Base-by-base conservation (phyloP, 1,284 basidiomycete genomes). In the Malassezia cuniculi region DNA sequence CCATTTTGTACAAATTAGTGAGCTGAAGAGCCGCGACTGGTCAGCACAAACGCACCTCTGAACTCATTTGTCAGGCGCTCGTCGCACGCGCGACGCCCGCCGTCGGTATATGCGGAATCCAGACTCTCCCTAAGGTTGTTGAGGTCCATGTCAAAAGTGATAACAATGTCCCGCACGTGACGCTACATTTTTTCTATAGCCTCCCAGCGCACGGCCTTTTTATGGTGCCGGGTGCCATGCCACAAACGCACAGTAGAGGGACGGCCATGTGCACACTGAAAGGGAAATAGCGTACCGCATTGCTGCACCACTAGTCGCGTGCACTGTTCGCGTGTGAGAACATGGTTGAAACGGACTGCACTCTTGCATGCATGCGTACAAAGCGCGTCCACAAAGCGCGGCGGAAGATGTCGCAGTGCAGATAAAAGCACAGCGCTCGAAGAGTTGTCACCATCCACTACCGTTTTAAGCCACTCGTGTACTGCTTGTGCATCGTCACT, bases 251-350 rank as follows among this genome's bases (percentile, higher is more conserved):
- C n/a, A n/a, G n/a, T n/a, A n/a, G n/a, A n/a, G n/a, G n/a, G n/a
- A n/a, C 70, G 47, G 0, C 87, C 89, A 69, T 95, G 89, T 12
- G 89, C 89, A 69, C 89, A 95, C 60, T 83, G 82, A 68, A 90
- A 93, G 1, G 89, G 87, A 54, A 84, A 80, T 3, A 75, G 72
- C 1, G 84, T 83, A 42, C 74, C 62, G 3, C 78, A 73, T 16
- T 94, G 72, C 50, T 78, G 74, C 5, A 60, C 52, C 25, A 94
- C 71, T 27, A 95, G 74, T 20, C 73, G 72, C 51, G 74, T 63
- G 63, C 83, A 84, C 60, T 90, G 84, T 24, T 74, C 72, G 3
- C 69, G 39, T 12, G 71, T 75, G 33, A 95, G 72, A 1, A 71
- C 47, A 63, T 94, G 89, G 54, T 86, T 87, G 14, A 42, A 42